Conservation (phyloP, 768 basidiomycete genomes). For the Clitopilus hobsonii region DNA sequence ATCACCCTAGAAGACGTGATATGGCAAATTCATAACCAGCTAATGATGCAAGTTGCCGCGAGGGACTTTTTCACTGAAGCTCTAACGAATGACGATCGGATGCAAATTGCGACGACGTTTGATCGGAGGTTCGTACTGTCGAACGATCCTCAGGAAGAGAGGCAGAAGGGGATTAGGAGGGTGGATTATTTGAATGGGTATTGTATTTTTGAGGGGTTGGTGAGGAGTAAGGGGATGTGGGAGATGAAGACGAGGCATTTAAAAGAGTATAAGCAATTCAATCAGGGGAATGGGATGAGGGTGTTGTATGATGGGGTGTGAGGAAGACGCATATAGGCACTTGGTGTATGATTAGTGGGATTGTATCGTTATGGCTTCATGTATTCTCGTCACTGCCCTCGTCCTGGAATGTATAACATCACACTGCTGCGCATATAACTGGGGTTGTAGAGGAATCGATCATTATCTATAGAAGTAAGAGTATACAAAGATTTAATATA, state of each 20-base stretch:
- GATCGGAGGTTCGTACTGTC: too few relatives aligned
- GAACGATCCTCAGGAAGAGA: too few relatives aligned
- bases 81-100: constrained; percentile 40
- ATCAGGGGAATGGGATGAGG: neutral
- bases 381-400: neutral
- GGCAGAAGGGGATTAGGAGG: constrained; percentile 43
- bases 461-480: too few relatives aligned
- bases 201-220: constrained; percentile 49
- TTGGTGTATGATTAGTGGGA: too few relatives aligned
- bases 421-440: too few relatives aligned
- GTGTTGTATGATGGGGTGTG: neutral
- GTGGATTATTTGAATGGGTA: constrained; percentile 60
- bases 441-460: too few relatives aligned
- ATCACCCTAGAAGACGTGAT: constrained; percentile 57
- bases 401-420: neutral
- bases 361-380: neutral
- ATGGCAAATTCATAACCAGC: constrained; percentile 34
- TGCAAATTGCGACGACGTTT: constrained; percentile 40
- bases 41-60: constrained; percentile 40
- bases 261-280: neutral
- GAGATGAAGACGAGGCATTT: constrained; percentile 48
- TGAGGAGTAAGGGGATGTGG: constrained; percentile 55
- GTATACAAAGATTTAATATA: too few relatives aligned
- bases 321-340: too few relatives aligned
- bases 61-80: constrained; percentile 59